Percentiles rank a stretch among this genome's conserved stretches.
phyloP scores from a whole-genome alignment of 441 rosid genomes.

The Gossypium schwendimanii region DNA sequence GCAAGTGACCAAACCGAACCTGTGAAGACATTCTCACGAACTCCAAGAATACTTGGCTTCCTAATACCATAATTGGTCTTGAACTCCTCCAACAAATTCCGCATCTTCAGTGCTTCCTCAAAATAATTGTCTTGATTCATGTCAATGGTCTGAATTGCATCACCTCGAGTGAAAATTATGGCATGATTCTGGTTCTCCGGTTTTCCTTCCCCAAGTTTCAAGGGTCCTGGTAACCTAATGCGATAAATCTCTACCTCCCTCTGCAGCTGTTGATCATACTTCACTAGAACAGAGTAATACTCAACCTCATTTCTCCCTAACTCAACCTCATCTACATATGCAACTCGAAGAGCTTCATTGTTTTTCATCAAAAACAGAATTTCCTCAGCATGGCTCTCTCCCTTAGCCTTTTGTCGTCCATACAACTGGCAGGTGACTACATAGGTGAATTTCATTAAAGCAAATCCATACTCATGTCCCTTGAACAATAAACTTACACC shows the following conservation, averaged over 20 bases:
- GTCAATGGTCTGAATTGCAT: constrained; percentile 84
- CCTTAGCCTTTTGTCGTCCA: constrained; percentile 66
- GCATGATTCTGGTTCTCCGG: constrained; percentile 97
- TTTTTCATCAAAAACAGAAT: constrained; percentile 56
- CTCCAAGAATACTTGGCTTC: constrained; percentile 83
- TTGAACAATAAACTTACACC: constrained; percentile 53
- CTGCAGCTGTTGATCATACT: constrained; percentile 56
- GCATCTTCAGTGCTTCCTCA: constrained; percentile 91
- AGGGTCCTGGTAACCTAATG: constrained; percentile 75
- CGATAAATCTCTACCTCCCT: constrained; percentile 79
- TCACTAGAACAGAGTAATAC: constrained; percentile 81
- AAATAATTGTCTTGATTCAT: constrained; percentile 93
- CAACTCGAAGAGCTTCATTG: constrained; percentile 82
- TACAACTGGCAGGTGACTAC: constrained; percentile 82
- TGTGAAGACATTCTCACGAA: constrained; percentile 82
- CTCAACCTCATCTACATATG: constrained; percentile 72
- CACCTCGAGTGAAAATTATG: constrained; percentile 80
- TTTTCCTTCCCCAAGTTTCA: constrained; percentile 89
- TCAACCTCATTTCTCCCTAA: constrained; percentile 43
- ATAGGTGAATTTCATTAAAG: constrained; percentile 75
- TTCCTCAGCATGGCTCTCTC: constrained; percentile 71
- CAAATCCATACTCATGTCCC: constrained; percentile 71
- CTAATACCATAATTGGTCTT: constrained; percentile 58
- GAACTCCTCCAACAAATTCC: constrained; percentile 84
- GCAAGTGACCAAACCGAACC: constrained; percentile 90